Base-by-base conservation (phyloP, 495 filamentous ascomycete genomes). In the Cenococcum geophilum region DNA sequence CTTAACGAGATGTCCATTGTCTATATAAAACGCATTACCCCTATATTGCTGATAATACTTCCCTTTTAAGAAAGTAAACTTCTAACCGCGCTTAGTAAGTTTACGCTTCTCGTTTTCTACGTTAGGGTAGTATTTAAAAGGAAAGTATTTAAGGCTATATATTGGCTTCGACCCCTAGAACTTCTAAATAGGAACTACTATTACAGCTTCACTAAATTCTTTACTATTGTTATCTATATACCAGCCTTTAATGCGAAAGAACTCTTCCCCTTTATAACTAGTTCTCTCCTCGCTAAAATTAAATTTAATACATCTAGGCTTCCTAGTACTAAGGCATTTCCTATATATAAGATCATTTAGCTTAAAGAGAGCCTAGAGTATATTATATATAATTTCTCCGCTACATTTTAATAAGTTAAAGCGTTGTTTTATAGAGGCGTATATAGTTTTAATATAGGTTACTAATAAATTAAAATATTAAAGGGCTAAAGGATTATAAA, bases 261-360 rank as follows among this genome's bases (percentile, higher is more conserved):
- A n/a, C n/a, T n/a, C n/a, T n/a, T n/a, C n/a, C n/a, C n/a, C n/a
- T n/a, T n/a, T n/a, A n/a, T n/a, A n/a, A n/a, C n/a, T n/a, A n/a
- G n/a, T n/a, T n/a, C n/a, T n/a, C n/a, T n/a, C n/a, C n/a, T n/a
- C n/a, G 45, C 45, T 18, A n/a, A 49, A 49, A 49, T 49, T 49
- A 49, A 10, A 49, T 20, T n/a, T 49, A 49, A 49, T n/a, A 49
- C 20, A 49, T 49, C 45, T 49, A n/a, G 74, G 71, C 59, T 79
- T 69, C 50, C 72, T 68, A 34, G 75, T 76, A 34, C 78, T 73
- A 45, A 71, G 60, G 56, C 72, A 79, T 34, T 62, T 77, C 42
- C 76, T 79, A 64, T 75, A 78, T 4, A 77, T 61, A 37, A 71
- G 57, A 59, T 73, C 55, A 52, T n/a, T n/a, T n/a, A n/a, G n/a